These are phyloP conservation scores for Pleurotus tuber-regium DNA, from an alignment of 768 basidiomycete genomes.

Conservation along the genomic window DNA sequence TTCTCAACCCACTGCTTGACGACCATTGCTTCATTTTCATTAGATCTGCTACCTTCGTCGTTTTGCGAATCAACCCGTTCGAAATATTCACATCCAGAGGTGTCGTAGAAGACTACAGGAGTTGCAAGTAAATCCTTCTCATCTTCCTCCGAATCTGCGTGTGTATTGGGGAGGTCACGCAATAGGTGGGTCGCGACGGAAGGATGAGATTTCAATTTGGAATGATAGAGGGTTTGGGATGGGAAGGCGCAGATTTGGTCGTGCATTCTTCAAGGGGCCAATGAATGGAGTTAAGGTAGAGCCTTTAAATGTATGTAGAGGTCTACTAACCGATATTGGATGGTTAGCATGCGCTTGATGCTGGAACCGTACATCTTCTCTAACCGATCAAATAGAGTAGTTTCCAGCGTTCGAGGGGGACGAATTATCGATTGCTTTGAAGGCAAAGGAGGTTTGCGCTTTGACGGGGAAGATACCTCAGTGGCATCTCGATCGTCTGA, in stretches of 20 bases:
- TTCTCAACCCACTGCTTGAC: constrained; percentile 81
- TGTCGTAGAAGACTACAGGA: constrained; percentile 92
- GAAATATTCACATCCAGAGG: constrained; percentile 90
- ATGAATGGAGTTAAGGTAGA: too few species aligned
- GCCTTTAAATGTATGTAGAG: too few species aligned
- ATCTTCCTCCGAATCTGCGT: constrained; percentile 57
- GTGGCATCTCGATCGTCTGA: neutral
- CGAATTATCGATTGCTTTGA: too few species aligned
- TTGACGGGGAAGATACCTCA: constrained; percentile 5
- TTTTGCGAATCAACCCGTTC: constrained; percentile 74
- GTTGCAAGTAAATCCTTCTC: constrained; percentile 68
- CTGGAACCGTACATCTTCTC: constrained; percentile 82
- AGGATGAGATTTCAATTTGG: constrained; percentile 62
- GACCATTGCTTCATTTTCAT: constrained; percentile 91
- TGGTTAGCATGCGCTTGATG: constrained; percentile 83
- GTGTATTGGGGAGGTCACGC: constrained; percentile 59
- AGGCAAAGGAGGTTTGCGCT: constrained; percentile 17
- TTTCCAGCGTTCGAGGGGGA: constrained; percentile 75
- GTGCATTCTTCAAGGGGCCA: constrained; percentile 96
- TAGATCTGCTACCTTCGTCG: constrained; percentile 90
- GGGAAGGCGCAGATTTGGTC: constrained; percentile 82
- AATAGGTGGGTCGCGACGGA: constrained; percentile 75
- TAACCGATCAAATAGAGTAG: constrained; percentile 89
- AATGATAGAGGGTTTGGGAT: constrained; percentile 75
- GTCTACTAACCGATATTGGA: constrained; percentile 82